Evolutionary conservation across 352 stramenopile genomes (phyloP).

Genomic region (Globisporangium sylvaticum): DNA sequence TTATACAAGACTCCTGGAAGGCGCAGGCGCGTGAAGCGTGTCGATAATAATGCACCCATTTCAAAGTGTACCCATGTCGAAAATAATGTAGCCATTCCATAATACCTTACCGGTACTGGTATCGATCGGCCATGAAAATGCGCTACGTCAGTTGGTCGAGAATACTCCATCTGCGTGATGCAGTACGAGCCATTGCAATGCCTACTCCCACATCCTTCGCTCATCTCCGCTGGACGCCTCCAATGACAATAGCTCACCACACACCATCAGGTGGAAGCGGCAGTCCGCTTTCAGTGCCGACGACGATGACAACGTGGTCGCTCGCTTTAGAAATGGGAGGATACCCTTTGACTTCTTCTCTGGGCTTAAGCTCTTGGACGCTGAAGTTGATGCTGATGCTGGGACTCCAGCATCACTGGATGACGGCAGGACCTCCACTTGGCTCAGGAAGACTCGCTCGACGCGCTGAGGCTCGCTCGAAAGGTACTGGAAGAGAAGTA

Average conservation of each 20-base stretch:
- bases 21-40: background rate
- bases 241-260: slow-evolving; percentile 31
- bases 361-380: background rate
- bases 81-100: background rate
- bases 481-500: slow-evolving; percentile 44
- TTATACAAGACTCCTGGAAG: background rate
- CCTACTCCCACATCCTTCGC: slow-evolving; percentile 35
- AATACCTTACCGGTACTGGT: background rate
- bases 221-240: slow-evolving; percentile 28
- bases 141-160: background rate
- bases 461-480: slow-evolving; percentile 16
- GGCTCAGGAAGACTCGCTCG: slow-evolving; percentile 41
- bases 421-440: slow-evolving; percentile 24
- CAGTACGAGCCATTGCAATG: slow-evolving; percentile 35
- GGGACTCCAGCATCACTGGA: background rate
- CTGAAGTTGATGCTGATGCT: background rate
- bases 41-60: background rate
- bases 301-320: slow-evolving; percentile 18
- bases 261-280: slow-evolving; percentile 36
- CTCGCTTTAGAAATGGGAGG: background rate
- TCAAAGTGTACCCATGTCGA: background rate
- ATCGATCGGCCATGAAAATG: background rate
- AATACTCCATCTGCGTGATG: slow-evolving; percentile 7
- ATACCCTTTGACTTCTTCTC: slow-evolving; percentile 2
- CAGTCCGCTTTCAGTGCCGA: background rate